A percentile compares a stretch with the other conserved stretches of the same genome.
These are phyloP conservation scores for Tolypocladium amazonense DNA, from an alignment of 2,329 filamentous ascomycete genomes.

Conservation along the genomic window DNA sequence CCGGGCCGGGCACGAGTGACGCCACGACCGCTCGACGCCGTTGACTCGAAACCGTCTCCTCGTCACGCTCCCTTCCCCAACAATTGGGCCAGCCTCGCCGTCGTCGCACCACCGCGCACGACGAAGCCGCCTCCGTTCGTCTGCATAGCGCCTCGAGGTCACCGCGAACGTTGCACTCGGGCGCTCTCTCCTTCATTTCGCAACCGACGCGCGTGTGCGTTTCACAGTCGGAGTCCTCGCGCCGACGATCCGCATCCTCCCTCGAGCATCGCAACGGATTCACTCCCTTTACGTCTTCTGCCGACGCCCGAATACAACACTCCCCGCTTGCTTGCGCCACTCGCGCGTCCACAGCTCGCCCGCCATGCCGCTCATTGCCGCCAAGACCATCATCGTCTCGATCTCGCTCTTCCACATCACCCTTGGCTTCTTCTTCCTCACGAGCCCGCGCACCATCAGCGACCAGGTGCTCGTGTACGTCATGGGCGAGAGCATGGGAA, in stretches of 20 bases:
- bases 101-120: not conserved
- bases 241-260: not conserved
- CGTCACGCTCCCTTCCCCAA: not conserved
- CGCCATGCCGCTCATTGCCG: conserved; percentile 71
- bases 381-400: conserved; percentile 68
- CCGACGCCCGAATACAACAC: not conserved
- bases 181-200: not conserved
- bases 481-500: conserved; percentile 71
- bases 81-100: not conserved
- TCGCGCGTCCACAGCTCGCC: not conserved
- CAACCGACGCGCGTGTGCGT: not conserved
- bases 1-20: not conserved
- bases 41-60: not conserved
- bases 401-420: conserved; percentile 79
- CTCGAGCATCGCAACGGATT: not conserved
- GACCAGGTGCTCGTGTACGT: conserved; percentile 75
- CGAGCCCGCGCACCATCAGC: conserved; percentile 58
- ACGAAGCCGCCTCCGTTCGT: not conserved
- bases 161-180: not conserved
- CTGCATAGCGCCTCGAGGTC: not conserved
- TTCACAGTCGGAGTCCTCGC: not conserved
- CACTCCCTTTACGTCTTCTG: not conserved
- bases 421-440: conserved; percentile 74
- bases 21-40: not conserved
- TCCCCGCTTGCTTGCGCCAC: not conserved